Percentiles rank a stretch among this genome's conserved stretches.
phyloP scores from a whole-genome alignment of 1,139 yeast species.

The Fermentozyma sake region DNA sequence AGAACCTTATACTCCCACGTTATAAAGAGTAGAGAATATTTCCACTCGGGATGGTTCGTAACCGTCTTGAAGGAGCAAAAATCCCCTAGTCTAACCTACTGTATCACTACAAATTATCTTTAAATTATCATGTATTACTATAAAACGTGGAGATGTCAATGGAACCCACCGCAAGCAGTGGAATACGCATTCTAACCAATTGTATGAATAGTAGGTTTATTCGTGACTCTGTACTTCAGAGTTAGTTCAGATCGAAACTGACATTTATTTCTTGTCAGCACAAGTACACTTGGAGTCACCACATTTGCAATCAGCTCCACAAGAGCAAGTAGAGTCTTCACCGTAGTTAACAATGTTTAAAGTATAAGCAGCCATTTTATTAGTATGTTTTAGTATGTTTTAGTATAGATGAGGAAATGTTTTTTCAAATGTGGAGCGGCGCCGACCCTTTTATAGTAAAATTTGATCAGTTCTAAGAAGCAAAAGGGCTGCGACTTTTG shows the following conservation, averaged over 20 bases:
- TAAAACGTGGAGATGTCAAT: too few species aligned
- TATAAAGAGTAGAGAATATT: too few species aligned
- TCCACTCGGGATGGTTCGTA: too few species aligned
- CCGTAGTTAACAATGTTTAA: constrained; percentile 11
- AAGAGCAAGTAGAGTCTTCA: constrained; percentile 21
- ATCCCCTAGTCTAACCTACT: background rate
- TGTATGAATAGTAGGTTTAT: too few species aligned
- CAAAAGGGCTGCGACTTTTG: too few species aligned
- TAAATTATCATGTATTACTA: background rate
- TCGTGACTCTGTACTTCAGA: too few species aligned
- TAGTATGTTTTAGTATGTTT: constrained; percentile 1
- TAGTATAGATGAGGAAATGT: background rate
- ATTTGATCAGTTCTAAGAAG: too few species aligned
- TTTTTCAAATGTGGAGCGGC: constrained; percentile 1
- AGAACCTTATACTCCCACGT: too few species aligned
- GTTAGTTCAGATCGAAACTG: too few species aligned
- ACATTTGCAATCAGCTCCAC: constrained; percentile 22
- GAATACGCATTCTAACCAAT: too few species aligned
- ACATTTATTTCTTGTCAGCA: constrained; percentile 13
- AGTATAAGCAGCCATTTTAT: constrained; percentile 13
- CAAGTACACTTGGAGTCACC: constrained; percentile 13
- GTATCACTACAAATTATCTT: background rate
- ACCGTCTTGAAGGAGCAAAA: too few species aligned
- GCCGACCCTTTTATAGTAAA: constrained; percentile 1
- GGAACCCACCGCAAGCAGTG: too few species aligned